Evolutionary conservation across 1,284 basidiomycete genomes (phyloP).

Genomic region (Cystobasidiaceae sp.): DNA sequence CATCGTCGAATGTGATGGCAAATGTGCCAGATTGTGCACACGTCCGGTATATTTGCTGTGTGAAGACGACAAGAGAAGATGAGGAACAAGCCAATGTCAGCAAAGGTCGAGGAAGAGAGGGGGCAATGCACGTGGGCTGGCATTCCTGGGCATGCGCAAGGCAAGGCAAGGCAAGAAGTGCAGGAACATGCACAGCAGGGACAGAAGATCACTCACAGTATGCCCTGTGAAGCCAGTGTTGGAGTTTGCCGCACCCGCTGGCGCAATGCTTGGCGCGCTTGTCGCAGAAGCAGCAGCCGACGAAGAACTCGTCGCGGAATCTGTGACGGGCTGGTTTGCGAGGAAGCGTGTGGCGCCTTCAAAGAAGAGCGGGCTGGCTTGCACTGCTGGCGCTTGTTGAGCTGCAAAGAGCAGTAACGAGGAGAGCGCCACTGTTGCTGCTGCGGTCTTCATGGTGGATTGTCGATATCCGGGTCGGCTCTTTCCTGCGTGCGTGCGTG

Average conservation of each 20-base stretch:
- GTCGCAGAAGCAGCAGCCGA: neutral
- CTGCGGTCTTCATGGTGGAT: neutral
- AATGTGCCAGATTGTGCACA: slow-evolving; percentile 30
- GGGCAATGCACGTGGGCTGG: too few species aligned
- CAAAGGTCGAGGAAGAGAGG: too few species aligned
- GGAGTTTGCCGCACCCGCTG: neutral
- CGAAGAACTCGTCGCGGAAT: neutral
- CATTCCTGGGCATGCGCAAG: neutral
- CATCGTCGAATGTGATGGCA: slow-evolving; percentile 41
- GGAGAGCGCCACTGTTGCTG: neutral
- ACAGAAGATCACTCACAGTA: neutral
- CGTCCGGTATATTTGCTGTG: slow-evolving; percentile 11
- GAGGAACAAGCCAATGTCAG: neutral
- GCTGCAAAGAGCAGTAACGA: too few species aligned
- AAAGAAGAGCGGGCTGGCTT: neutral
- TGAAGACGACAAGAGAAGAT: neutral
- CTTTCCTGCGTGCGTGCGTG: too few species aligned
- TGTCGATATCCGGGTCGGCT: too few species aligned
- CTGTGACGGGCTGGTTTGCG: neutral
- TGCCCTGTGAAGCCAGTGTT: neutral
- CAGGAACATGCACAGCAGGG: neutral
- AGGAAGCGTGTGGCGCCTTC: slow-evolving; percentile 6
- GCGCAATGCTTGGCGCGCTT: neutral
- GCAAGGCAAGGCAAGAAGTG: neutral
- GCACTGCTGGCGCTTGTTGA: neutral